A percentile compares a stretch with the other conserved stretches of the same genome.
These are phyloP conservation scores for Hypoxylon perforatum DNA, from an alignment of 495 filamentous ascomycete genomes.

Conservation along the genomic window DNA sequence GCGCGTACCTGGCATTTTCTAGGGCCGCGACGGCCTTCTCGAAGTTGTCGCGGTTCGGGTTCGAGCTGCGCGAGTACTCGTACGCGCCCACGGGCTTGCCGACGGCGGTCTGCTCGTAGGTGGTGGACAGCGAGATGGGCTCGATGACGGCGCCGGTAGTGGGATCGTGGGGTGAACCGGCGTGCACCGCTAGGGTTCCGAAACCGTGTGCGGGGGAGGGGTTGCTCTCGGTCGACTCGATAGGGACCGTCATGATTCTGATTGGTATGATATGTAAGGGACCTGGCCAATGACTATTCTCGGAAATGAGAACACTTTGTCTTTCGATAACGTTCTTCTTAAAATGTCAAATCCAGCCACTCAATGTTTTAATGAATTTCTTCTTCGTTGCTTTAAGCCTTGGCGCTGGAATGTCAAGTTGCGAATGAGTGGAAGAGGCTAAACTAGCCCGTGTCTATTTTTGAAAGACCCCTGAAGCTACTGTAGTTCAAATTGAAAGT, in stretches of 20 bases:
- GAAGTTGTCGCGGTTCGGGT: constrained; percentile 95
- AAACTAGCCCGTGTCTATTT: constrained; percentile 26
- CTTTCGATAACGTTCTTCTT: background rate
- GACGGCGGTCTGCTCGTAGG: constrained; percentile 86
- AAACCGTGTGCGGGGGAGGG: constrained; percentile 69
- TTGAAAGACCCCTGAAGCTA: constrained; percentile 3
- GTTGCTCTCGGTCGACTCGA: constrained; percentile 55
- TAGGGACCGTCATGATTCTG: constrained; percentile 50
- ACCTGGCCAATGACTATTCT: background rate
- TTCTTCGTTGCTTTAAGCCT: no score
- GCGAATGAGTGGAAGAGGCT: constrained; percentile 13
- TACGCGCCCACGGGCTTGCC: constrained; percentile 86
- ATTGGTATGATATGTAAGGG: background rate
- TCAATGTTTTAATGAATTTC: no score
- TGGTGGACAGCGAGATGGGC: constrained; percentile 94
- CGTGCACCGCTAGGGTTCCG: constrained; percentile 93
- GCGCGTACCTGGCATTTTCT: constrained; percentile 90
- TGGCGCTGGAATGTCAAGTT: background rate
- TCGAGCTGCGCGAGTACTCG: constrained; percentile 91
- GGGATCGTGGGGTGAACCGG: constrained; percentile 89
- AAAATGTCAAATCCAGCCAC: no score
- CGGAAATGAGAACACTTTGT: background rate
- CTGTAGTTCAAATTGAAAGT: background rate
- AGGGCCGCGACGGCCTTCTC: constrained; percentile 90
- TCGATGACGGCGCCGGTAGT: constrained; percentile 94